Percentiles rank a stretch among this genome's conserved stretches.
Evolutionary conservation across 306 rosid species (phyloP).

Genomic region (Amphicarpaea edgeworthii): DNA sequence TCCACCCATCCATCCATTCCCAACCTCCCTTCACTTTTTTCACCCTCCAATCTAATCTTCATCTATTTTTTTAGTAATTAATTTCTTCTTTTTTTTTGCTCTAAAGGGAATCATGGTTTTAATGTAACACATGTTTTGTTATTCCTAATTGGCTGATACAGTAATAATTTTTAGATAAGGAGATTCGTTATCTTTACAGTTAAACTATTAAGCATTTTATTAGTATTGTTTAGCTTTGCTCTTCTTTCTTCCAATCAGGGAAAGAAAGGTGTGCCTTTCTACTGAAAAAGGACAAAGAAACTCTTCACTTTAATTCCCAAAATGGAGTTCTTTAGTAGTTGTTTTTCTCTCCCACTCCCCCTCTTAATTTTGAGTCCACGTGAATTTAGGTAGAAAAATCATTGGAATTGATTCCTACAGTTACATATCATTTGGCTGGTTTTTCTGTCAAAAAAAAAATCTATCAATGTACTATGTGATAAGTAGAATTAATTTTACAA

Average conservation of each 20-base stretch:
- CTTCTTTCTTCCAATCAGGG: neutral
- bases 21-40: constrained; percentile 44
- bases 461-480: too few relatives aligned
- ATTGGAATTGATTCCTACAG: neutral
- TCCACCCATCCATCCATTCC: constrained; percentile 59
- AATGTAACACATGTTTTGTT: neutral
- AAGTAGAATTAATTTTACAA: neutral
- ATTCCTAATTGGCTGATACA: neutral
- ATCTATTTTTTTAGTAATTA: neutral
- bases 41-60: constrained; percentile 53
- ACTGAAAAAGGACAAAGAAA: neutral
- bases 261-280: neutral
- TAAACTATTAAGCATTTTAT: neutral
- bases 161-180: neutral
- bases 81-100: neutral
- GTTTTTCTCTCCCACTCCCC: neutral
- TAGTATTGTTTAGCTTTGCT: neutral
- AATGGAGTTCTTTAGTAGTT: neutral
- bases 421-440: neutral
- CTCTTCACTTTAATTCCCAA: neutral
- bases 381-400: neutral
- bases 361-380: neutral
- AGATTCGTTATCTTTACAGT: neutral
- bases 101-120: neutral
- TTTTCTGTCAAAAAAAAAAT: too few relatives aligned